Percentiles rank a stretch among this genome's conserved stretches.
phyloP scores from a whole-genome alignment of 805 yeast species.

The Brettanomyces nanus region DNA sequence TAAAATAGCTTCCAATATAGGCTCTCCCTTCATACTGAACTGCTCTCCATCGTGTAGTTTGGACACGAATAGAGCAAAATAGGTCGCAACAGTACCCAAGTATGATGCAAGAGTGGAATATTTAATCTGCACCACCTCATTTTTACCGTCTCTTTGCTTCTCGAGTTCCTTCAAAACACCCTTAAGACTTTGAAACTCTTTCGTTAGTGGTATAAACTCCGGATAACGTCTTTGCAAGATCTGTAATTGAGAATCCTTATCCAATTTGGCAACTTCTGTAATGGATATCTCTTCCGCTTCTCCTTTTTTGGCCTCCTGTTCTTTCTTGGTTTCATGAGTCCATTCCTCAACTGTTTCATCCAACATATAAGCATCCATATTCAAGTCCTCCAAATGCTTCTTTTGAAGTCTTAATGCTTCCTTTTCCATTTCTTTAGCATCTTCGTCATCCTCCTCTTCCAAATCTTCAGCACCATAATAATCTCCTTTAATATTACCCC shows the following conservation, averaged over 20 bases:
- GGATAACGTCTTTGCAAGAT: slow-evolving; percentile 63
- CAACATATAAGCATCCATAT: slow-evolving; percentile 67
- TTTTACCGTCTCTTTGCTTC: slow-evolving; percentile 15
- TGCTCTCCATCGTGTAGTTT: slow-evolving; percentile 43
- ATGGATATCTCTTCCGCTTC: slow-evolving; percentile 23
- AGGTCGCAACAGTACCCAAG: slow-evolving; percentile 68
- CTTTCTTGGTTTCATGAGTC: slow-evolving; percentile 44
- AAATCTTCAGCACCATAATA: slow-evolving; percentile 58
- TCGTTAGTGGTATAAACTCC: slow-evolving; percentile 70
- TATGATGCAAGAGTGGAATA: slow-evolving; percentile 69
- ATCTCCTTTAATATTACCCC: slow-evolving; percentile 40
- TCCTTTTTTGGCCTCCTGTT: slow-evolving; percentile 30
- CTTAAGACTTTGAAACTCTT: slow-evolving; percentile 44
- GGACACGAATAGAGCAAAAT: slow-evolving; percentile 65
- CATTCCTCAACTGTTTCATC: slow-evolving; percentile 78
- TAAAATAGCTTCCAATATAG: slow-evolving; percentile 81
- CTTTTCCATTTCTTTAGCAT: slow-evolving; percentile 68
- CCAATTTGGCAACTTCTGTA: slow-evolving; percentile 41
- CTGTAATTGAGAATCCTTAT: slow-evolving; percentile 42
- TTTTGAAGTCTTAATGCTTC: slow-evolving; percentile 87
- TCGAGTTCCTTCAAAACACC: slow-evolving; percentile 33
- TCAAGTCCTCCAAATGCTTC: slow-evolving; percentile 65
- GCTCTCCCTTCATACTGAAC: slow-evolving; percentile 68
- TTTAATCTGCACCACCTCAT: slow-evolving; percentile 40
- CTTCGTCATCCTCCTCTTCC: slow-evolving; percentile 67